Evolutionary conservation across 2,329 filamentous ascomycete genomes (phyloP), one percentile per base, ranked within the genome.

Genomic region (Diaporthe sp.): DNA sequence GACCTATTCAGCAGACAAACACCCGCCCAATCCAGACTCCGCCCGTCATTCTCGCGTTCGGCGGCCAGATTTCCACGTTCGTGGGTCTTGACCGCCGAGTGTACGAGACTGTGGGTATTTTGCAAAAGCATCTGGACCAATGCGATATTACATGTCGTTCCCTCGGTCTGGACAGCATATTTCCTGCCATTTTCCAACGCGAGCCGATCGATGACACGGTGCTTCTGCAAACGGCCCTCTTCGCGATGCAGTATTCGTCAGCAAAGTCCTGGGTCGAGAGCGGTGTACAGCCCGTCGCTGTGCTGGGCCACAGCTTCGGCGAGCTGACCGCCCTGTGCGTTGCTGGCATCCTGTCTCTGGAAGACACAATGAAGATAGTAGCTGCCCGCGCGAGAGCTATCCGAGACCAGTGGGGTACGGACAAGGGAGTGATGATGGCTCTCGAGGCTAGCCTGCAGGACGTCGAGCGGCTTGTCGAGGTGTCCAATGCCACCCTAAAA

Each of bases 231-330:
- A 81, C 88, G 0, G 83, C 82, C 1, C 79, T 86, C 5, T 79
- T 83, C 10, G 82, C 80, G 49, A 79, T 85, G 1, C 82, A 89
- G 75, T 86, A 87, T 25, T 85, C 87, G 0, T 77, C 88, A 4
- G 83, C 83, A 9, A 81, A 81, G n/a, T 79, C 85, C 0, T 89
- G 86, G 87, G 77, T 77, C 0, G 82, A 81, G 0, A 82, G 93
- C 34, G 84, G 85, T 47, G 74, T 77, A 0, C 74, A 79, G 1
- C 79, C 0, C 74, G 76, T 37, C 1, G 80, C 79, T 1, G 78
- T 84, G 0, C 80, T 87, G 0, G 86, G 85, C 8, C 85, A 87
- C 76, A 85, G 82, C 75, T 84, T 86, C 31, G 86, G 86, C 4
- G 82, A 87, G 78, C 78, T 87, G 12, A 83, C 84, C 0, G 85